phyloP scores from a whole-genome alignment of 1,284 basidiomycete species.

The Fomitiporia mediterranea region DNA sequence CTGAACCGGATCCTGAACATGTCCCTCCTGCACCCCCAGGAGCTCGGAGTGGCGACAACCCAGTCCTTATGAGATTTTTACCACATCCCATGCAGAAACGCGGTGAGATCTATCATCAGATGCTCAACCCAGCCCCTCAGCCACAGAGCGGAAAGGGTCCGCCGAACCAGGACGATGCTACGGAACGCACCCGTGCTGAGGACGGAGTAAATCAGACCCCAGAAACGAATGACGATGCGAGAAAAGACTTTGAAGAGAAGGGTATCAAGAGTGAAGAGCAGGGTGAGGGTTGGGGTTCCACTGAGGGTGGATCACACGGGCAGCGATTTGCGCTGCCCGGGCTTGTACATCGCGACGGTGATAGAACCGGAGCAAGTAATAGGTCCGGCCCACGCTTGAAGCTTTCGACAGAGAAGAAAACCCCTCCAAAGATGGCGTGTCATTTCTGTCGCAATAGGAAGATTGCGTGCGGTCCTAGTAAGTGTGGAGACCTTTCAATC shows the following conservation, averaged over 20 bases:
- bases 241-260: background rate
- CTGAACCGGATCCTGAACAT: slow-evolving; percentile 6
- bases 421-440: slow-evolving; percentile 18
- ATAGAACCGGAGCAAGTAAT: background rate
- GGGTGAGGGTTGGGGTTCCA: slow-evolving; percentile 16
- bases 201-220: background rate
- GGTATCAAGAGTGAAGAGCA: slow-evolving; percentile 6
- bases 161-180: background rate
- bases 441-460: slow-evolving; percentile 18
- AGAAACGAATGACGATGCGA: background rate
- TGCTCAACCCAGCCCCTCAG: background rate
- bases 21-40: slow-evolving; percentile 7
- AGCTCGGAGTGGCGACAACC: slow-evolving; percentile 16
- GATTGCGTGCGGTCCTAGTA: slow-evolving; percentile 17
- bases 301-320: slow-evolving; percentile 17
- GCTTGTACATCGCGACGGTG: too few species aligned
- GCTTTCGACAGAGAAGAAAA: slow-evolving; percentile 15
- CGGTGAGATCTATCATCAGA: slow-evolving; percentile 5
- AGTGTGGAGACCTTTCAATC: slow-evolving; percentile 9
- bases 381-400: slow-evolving; percentile 4
- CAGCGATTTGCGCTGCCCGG: background rate
- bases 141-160: background rate
- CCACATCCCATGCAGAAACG: slow-evolving; percentile 12
- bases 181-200: background rate
- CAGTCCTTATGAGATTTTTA: background rate